These are phyloP conservation scores for Globisporangium cederbergense DNA, from an alignment of 352 stramenopile species.

Conservation along the genomic window DNA sequence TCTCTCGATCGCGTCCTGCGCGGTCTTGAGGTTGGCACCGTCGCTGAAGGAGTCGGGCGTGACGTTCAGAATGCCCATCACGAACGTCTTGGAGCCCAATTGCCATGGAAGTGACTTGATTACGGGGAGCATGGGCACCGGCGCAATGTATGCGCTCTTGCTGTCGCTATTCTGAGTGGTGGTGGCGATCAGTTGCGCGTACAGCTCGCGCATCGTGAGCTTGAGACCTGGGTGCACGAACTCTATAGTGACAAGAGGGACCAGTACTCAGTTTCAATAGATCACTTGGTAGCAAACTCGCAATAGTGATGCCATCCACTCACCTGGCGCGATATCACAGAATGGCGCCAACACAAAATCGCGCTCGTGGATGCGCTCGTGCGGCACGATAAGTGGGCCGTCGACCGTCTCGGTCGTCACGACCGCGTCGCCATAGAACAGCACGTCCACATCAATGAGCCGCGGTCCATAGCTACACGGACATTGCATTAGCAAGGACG, in stretches of 20 bases:
- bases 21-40: conserved; percentile 34
- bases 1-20: conserved; percentile 66
- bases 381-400: conserved; percentile 90
- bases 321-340: conserved; percentile 85
- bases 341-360: conserved; percentile 98
- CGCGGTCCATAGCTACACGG: conserved; percentile 84
- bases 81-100: conserved; percentile 66
- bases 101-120: conserved; percentile 38
- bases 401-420: conserved; percentile 61
- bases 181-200: conserved; percentile 30
- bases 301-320: not conserved
- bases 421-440: conserved; percentile 87
- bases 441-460: conserved; percentile 95
- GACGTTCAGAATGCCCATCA: conserved; percentile 99
- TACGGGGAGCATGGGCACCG: conserved; percentile 52
- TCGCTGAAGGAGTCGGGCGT: conserved; percentile 98
- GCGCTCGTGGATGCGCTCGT: conserved; percentile 92
- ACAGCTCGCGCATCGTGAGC: conserved; percentile 70
- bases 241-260: conserved; percentile 21
- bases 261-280: not conserved
- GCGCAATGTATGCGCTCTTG: conserved; percentile 29
- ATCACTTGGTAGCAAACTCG: not conserved
- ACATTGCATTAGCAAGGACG: not conserved
- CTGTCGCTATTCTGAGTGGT: conserved; percentile 4
- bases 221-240: conserved; percentile 78